Percentiles rank a stretch among this genome's conserved stretches.
These are phyloP conservation scores for Geranium incanum DNA, from an alignment of 441 rosid genomes.

Conservation along the genomic window DNA sequence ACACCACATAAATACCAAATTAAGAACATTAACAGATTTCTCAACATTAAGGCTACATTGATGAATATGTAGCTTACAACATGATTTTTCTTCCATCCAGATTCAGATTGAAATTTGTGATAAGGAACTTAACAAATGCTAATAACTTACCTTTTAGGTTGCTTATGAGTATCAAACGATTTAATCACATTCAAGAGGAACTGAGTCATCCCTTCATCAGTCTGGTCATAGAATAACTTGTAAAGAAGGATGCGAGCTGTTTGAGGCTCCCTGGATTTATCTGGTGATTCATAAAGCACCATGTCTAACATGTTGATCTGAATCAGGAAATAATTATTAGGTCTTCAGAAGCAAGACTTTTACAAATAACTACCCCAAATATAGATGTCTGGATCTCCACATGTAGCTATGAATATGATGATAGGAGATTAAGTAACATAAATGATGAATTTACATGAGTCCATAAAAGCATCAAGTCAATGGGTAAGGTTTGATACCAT, in stretches of 20 bases:
- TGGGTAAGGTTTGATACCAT: constrained; percentile 44
- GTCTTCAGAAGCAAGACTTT: not conserved
- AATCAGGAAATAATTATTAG: constrained; percentile 18
- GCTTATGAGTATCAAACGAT: constrained; percentile 71
- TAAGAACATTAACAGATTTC: not conserved
- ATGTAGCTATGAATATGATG: not conserved
- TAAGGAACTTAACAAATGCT: not conserved
- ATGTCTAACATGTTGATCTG: constrained; percentile 74
- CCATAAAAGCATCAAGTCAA: constrained; percentile 16
- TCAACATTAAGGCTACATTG: constrained; percentile 2
- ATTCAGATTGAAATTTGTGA: constrained; percentile 5
- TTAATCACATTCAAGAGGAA: constrained; percentile 77
- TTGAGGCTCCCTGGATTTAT: constrained; percentile 78
- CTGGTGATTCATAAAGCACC: constrained; percentile 64
- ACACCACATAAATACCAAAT: not conserved
- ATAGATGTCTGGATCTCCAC: not conserved
- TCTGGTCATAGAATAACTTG: constrained; percentile 93
- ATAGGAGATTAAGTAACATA: constrained; percentile 8
- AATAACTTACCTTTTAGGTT: constrained; percentile 61
- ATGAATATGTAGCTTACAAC: constrained; percentile 3
- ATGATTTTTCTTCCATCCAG: not conserved
- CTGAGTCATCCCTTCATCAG: constrained; percentile 91
- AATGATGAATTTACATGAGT: not conserved
- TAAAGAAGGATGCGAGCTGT: constrained; percentile 90
- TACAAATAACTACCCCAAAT: not conserved